phyloP scores from a whole-genome alignment of 352 stramenopile genomes.

The Blastocystis sp. region DNA sequence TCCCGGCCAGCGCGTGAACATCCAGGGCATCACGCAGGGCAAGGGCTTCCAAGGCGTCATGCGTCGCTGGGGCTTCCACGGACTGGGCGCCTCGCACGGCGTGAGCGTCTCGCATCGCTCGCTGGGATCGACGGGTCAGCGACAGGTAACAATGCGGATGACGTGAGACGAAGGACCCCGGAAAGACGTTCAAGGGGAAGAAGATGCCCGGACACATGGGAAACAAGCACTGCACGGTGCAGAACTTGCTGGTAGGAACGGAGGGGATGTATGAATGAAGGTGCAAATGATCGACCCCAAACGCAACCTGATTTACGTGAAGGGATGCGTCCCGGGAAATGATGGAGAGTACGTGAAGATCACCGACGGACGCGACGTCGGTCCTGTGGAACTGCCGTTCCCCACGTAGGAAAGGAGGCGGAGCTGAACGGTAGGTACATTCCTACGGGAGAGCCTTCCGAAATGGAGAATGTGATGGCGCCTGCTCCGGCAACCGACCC shows the following conservation, averaged over 20 bases:
- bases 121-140: constrained; percentile 90
- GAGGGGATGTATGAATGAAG: constrained; percentile 61
- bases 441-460: neutral
- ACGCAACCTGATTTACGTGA: constrained; percentile 82
- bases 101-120: constrained; percentile 86
- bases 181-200: constrained; percentile 97
- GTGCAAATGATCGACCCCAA: constrained; percentile 78
- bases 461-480: neutral
- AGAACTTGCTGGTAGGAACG: constrained; percentile 76
- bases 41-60: constrained; percentile 90
- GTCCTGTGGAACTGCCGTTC: neutral
- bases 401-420: constrained; percentile 2
- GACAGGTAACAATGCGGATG: constrained; percentile 65
- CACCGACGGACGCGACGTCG: neutral
- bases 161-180: constrained; percentile 69
- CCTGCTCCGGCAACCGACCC: constrained; percentile 22
- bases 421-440: neutral
- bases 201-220: constrained; percentile 98
- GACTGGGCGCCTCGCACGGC: constrained; percentile 89
- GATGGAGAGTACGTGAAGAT: constrained; percentile 65
- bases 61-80: constrained; percentile 91
- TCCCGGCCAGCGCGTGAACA: constrained; percentile 90
- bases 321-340: constrained; percentile 78
- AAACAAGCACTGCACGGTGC: constrained; percentile 73
- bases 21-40: constrained; percentile 76